Conservation (phyloP, 2,329 filamentous ascomycete genomes). For the Exserohilum turcica region DNA sequence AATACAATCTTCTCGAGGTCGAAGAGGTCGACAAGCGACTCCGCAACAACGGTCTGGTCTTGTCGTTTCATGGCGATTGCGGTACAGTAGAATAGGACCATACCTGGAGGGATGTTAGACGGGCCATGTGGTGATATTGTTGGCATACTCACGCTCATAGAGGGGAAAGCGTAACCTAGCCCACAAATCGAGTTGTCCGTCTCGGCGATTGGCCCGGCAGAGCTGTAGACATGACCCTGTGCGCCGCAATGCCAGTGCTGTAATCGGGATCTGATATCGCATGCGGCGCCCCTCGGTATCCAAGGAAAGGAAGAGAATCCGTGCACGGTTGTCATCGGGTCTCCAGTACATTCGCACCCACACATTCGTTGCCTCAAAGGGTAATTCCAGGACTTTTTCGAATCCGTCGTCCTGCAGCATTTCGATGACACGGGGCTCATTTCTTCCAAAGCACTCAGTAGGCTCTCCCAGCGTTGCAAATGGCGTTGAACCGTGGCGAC, state of each 20-base stretch:
- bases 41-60: conserved; percentile 52
- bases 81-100: conserved; percentile 63
- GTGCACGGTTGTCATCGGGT: conserved; percentile 56
- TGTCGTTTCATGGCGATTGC: conserved; percentile 64
- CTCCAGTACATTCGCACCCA: conserved; percentile 59
- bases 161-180: conserved; percentile 59
- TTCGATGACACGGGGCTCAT: conserved; percentile 43
- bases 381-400: conserved; percentile 48
- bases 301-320: conserved; percentile 59
- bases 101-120: conserved; percentile 45
- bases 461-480: conserved; percentile 43
- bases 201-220: conserved; percentile 46
- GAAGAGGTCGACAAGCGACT: conserved; percentile 55
- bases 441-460: conserved; percentile 44
- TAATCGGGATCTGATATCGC: conserved; percentile 57
- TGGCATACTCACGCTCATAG: conserved; percentile 56
- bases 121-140: not conserved
- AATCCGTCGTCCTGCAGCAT: conserved; percentile 49
- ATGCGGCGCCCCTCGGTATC: conserved; percentile 49
- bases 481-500: conserved; percentile 45
- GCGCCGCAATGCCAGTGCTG: conserved; percentile 52
- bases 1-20: conserved; percentile 55
- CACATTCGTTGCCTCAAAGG: conserved; percentile 56
- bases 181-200: conserved; percentile 57
- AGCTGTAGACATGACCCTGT: conserved; percentile 50